Evolutionary conservation across 2,329 filamentous ascomycete species (phyloP).

Genomic region (Aspergillus terreus): DNA sequence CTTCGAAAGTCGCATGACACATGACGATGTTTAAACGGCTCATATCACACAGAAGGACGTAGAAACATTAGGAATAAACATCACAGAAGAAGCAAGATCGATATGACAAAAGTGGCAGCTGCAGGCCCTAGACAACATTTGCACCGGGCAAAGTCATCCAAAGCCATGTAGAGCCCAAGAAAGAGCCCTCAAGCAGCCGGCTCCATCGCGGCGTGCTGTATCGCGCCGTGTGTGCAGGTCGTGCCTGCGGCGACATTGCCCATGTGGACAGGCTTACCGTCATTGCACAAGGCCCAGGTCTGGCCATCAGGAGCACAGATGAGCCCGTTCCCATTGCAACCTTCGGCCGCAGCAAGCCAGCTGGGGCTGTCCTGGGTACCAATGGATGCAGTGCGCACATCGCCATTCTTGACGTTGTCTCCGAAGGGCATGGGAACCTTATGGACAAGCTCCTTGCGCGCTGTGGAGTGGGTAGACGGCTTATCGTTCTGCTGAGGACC

Average conservation of each 20-base stretch:
- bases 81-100: neutral
- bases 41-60: no score
- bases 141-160: constrained; percentile 3
- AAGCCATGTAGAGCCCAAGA: neutral
- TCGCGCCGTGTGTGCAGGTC: constrained; percentile 25
- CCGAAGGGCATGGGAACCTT: neutral
- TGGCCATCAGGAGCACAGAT: constrained; percentile 30
- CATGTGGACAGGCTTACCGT: constrained; percentile 32
- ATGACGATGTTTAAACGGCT: no score
- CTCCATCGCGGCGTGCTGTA: constrained; percentile 10
- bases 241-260: constrained; percentile 37
- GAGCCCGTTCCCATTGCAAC: constrained; percentile 28
- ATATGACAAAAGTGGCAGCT: no score
- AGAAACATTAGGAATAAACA: neutral
- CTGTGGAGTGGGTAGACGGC: no score
- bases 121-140: neutral
- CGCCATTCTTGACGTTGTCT: neutral
- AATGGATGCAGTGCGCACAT: neutral
- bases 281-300: constrained; percentile 33
- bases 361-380: constrained; percentile 5
- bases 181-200: neutral
- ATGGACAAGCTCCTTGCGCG: no score
- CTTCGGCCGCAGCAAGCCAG: neutral
- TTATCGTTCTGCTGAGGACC: no score
- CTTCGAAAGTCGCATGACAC: no score